Conservation (phyloP, 2,329 filamentous ascomycete species). For the Samsoniella hepiali region DNA sequence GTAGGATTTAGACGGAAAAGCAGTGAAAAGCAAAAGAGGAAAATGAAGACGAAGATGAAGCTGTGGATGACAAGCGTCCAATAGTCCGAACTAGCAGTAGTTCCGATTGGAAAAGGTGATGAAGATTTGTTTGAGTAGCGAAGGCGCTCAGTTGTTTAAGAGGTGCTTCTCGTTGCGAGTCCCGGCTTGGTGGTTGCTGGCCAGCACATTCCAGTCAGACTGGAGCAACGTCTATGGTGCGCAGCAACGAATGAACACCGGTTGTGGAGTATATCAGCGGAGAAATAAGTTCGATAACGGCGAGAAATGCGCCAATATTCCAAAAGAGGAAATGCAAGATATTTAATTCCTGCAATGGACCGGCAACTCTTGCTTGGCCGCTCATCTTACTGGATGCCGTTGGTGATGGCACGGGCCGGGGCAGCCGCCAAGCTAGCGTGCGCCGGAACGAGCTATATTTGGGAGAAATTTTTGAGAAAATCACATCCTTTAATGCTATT, state of each 20-base stretch:
- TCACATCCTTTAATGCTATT: too few relatives aligned
- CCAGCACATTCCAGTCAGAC: conserved; percentile 32
- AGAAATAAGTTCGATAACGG: not conserved
- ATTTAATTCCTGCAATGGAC: not conserved
- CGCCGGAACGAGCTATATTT: not conserved
- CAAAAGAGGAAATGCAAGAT: not conserved
- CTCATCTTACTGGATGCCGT: not conserved
- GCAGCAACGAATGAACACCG: not conserved
- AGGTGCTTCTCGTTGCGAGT: conserved; percentile 21
- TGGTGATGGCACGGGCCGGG: not conserved
- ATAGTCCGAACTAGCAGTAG: not conserved
- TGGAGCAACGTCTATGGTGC: not conserved
- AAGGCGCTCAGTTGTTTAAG: conserved; percentile 19
- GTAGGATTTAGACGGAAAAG: not conserved
- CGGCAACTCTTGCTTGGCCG: not conserved
- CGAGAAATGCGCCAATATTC: not conserved
- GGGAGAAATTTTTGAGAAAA: too few relatives aligned
- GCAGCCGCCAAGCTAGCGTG: not conserved
- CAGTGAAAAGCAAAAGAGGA: not conserved
- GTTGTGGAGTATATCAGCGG: not conserved
- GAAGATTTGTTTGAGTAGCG: conserved; percentile 9
- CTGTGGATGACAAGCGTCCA: not conserved
- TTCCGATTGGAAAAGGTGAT: not conserved
- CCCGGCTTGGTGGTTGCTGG: conserved; percentile 17
- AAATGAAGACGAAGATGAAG: not conserved